phyloP scores from a whole-genome alignment of 768 basidiomycete genomes.

The Infundibulicybe gibba region DNA sequence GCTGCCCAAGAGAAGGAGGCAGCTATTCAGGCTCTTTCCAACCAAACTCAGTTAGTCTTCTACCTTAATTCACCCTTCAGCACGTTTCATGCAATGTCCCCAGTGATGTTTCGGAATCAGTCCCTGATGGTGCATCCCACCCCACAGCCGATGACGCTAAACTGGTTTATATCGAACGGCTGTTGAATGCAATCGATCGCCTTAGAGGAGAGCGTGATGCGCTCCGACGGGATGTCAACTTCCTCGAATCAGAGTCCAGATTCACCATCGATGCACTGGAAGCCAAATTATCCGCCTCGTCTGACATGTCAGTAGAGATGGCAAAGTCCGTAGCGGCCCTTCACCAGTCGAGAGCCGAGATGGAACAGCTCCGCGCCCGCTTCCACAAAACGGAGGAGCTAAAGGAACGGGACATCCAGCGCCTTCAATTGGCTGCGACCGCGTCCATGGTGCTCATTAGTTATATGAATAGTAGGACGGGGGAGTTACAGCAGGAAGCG shows the following conservation, averaged over 20 bases:
- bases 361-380: slow-evolving; percentile 22
- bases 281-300: slow-evolving; percentile 41
- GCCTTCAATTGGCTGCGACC: slow-evolving; percentile 25
- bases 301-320: neutral
- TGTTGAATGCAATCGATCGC: slow-evolving; percentile 62
- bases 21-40: slow-evolving; percentile 3
- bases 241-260: slow-evolving; percentile 62
- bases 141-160: slow-evolving; percentile 4
- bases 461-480: slow-evolving; percentile 27
- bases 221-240: slow-evolving; percentile 61
- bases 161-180: slow-evolving; percentile 45
- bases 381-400: slow-evolving; percentile 9
- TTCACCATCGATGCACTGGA: slow-evolving; percentile 61
- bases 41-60: neutral
- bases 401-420: slow-evolving; percentile 26
- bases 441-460: slow-evolving; percentile 37
- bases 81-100: neutral
- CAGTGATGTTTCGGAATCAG: neutral
- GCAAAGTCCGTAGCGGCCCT: slow-evolving; percentile 14
- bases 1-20: slow-evolving; percentile 19
- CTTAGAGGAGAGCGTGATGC: slow-evolving; percentile 64
- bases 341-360: slow-evolving; percentile 22
- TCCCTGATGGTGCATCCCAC: slow-evolving; percentile 5
- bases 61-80: neutral
- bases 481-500: slow-evolving; percentile 5